phyloP scores from a whole-genome alignment of 129 eudicot genomes.

The Saposhnikovia divaricata region DNA sequence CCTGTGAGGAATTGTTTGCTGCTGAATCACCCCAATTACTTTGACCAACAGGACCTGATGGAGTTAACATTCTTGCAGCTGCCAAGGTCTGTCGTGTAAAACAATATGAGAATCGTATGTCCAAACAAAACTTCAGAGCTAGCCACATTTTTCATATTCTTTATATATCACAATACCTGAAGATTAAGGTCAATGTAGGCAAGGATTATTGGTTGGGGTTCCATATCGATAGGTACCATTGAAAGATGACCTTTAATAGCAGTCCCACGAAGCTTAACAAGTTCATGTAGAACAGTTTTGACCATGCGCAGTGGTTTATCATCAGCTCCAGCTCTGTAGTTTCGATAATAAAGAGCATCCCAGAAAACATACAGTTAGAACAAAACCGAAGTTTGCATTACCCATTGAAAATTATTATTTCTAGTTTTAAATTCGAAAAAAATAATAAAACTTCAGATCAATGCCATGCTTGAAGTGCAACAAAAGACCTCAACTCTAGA shows the following conservation, averaged over 20 bases:
- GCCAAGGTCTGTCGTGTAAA: constrained; percentile 27
- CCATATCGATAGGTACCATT: constrained; percentile 98
- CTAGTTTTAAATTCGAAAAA: not conserved
- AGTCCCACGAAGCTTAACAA: constrained; percentile 95
- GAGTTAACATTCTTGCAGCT: constrained; percentile 97
- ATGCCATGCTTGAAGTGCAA: not conserved
- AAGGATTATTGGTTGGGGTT: constrained; percentile 94
- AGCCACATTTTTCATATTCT: not conserved
- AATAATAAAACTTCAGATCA: not conserved
- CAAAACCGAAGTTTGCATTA: not conserved
- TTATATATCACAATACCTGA: constrained; percentile 45
- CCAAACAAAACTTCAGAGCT: not conserved
- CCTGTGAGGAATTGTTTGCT: constrained; percentile 65
- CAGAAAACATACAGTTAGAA: not conserved
- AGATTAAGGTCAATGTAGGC: constrained; percentile 97
- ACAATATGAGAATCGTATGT: not conserved
- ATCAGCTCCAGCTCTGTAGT: constrained; percentile 88
- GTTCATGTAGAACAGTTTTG: constrained; percentile 96
- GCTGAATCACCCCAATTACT: constrained; percentile 90
- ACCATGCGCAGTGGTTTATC: constrained; percentile 99
- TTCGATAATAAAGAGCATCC: constrained; percentile 11
- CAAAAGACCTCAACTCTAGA: not conserved
- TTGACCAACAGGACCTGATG: constrained; percentile 81
- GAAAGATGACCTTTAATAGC: constrained; percentile 98
- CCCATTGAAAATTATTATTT: not conserved